Evolutionary conservation across 805 yeast species (phyloP).

Genomic region (Kodamaea jinghongensis): DNA sequence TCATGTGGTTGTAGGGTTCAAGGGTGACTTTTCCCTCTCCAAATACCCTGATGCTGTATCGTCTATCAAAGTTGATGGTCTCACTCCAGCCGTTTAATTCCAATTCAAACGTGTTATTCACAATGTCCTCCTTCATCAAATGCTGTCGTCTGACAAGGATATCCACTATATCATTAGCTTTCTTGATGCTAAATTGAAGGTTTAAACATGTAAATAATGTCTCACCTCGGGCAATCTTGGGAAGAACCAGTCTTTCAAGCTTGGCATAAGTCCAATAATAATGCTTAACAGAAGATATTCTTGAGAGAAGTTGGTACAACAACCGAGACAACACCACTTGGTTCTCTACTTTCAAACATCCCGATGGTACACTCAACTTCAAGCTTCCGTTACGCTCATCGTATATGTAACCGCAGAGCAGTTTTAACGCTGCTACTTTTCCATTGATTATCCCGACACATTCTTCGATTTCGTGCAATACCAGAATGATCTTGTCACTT

Average conservation of each 20-base stretch:
- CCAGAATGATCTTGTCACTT: conserved; percentile 10
- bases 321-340: conserved; percentile 26
- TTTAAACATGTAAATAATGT: conserved; percentile 16
- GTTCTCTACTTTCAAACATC: conserved; percentile 11
- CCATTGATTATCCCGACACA: conserved; percentile 9
- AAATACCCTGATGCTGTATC: conserved; percentile 34
- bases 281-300: conserved; percentile 31
- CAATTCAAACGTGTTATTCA: neutral
- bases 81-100: conserved; percentile 18
- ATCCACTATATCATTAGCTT: conserved; percentile 2
- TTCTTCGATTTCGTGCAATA: conserved; percentile 10
- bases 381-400: conserved; percentile 12
- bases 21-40: conserved; percentile 1
- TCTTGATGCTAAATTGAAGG: conserved; percentile 17
- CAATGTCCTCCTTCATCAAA: conserved; percentile 12
- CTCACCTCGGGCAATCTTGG: conserved; percentile 16
- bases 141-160: conserved; percentile 24
- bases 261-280: conserved; percentile 42
- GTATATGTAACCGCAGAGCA: neutral
- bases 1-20: conserved; percentile 7
- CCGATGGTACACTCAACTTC: conserved; percentile 11
- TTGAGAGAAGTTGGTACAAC: conserved; percentile 24
- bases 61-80: conserved; percentile 38
- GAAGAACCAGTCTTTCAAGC: conserved; percentile 30
- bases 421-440: neutral